phyloP scores from a whole-genome alignment of 495 filamentous ascomycete genomes.

The Penicillium roqueforti region DNA sequence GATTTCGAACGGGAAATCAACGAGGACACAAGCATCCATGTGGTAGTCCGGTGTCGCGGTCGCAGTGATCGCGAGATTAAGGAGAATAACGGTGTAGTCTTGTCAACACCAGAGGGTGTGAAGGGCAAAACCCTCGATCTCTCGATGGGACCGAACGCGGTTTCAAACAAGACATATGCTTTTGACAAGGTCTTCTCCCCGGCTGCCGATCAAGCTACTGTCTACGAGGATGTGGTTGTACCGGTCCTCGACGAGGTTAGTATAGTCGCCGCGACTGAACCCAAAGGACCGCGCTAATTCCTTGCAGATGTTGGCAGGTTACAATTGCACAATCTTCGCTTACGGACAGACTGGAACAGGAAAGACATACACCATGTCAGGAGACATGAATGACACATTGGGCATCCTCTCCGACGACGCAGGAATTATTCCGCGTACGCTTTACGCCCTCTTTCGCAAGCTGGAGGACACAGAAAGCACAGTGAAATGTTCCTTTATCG shows the following conservation, averaged over 20 bases:
- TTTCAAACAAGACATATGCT: conserved; percentile 93
- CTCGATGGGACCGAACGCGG: conserved; percentile 84
- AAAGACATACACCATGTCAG: conserved; percentile 99
- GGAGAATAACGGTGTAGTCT: conserved; percentile 89
- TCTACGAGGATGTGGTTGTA: conserved; percentile 90
- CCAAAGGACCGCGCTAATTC: conserved; percentile 10
- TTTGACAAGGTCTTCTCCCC: conserved; percentile 98
- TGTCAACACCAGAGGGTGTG: conserved; percentile 72
- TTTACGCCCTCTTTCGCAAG: conserved; percentile 81
- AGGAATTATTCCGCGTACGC: conserved; percentile 86
- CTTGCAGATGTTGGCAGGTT: conserved; percentile 83
- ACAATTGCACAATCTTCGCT: conserved; percentile 97
- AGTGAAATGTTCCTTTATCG: conserved; percentile 98
- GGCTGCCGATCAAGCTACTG: conserved; percentile 85
- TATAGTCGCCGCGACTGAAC: neutral
- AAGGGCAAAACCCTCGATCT: conserved; percentile 79
- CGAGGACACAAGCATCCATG: conserved; percentile 93
- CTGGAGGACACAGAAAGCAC: conserved; percentile 81
- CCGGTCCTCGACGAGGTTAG: conserved; percentile 88
- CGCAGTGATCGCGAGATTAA: conserved; percentile 86
- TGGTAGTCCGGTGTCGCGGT: conserved; percentile 90
- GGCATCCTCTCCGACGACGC: conserved; percentile 85
- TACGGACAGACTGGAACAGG: conserved; percentile 98
- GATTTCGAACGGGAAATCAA: conserved; percentile 70
- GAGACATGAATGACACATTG: conserved; percentile 84